Percentiles rank a stretch among this genome's conserved stretches.
Evolutionary conservation across 768 basidiomycete genomes (phyloP).

Genomic region (Podaxis sp.): DNA sequence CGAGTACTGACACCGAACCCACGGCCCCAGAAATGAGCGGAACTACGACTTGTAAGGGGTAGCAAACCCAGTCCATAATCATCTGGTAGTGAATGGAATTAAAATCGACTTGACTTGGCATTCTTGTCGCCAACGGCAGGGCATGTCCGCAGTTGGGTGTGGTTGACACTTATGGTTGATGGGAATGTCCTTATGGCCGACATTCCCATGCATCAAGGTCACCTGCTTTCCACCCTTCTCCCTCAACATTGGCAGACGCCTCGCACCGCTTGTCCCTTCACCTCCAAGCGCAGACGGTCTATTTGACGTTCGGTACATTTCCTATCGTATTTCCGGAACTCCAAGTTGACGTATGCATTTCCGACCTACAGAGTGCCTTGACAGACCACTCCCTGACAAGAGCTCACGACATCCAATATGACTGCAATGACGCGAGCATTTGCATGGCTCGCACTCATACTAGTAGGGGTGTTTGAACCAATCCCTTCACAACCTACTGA

Average conservation of each 20-base stretch:
- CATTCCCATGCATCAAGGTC: slow-evolving; percentile 4
- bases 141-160: too few species aligned
- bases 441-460: neutral
- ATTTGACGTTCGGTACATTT: neutral
- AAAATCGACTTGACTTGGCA: too few species aligned
- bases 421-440: neutral
- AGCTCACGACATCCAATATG: neutral
- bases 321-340: neutral
- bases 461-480: neutral
- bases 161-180: neutral
- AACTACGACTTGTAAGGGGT: too few species aligned
- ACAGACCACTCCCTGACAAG: neutral
- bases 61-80: too few species aligned
- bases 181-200: neutral
- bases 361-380: neutral
- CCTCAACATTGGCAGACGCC: neutral
- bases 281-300: neutral
- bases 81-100: too few species aligned
- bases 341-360: neutral
- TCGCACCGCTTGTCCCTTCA: neutral
- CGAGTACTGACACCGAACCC: too few species aligned
- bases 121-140: too few species aligned
- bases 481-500: neutral
- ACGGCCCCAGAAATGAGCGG: too few species aligned
- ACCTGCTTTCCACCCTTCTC: neutral